Evolutionary conservation across 768 basidiomycete species (phyloP), one percentile per base, ranked within the genome.

Genomic region (Mycena rosella): DNA sequence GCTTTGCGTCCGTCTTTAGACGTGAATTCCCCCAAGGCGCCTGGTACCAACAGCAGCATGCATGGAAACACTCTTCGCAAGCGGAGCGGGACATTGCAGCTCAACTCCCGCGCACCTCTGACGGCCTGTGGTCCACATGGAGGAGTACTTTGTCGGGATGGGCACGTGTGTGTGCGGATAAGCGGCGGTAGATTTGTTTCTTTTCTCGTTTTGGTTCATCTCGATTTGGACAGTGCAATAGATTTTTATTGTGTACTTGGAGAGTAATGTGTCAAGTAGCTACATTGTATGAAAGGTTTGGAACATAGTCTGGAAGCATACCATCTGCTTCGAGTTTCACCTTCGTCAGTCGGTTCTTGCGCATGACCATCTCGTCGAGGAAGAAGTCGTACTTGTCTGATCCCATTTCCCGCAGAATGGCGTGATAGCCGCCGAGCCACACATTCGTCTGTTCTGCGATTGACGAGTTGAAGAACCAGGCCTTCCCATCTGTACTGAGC

Each of bases 381-480:
- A 58, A 58, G 63, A 74, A 77, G 29, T 75, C 65, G 45, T 70
- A 75, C 36, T 67, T 22, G 18, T 34, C 34, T 0, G 52, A 57
- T 0, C 34, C 22, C 76, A 77, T 77, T 62, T 75, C 76, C 2
- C 75, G 69, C 2, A 69, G 63, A 17, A 75, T 74, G 0, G 66
- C 8, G 5, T 71, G 63, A 55, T 58, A 78, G 74, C 75, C 76
- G 0, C 77, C 74, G 3, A n/a, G n/a, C n/a, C n/a, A n/a, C n/a
- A n/a, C n/a, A n/a, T n/a, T n/a, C n/a, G n/a, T n/a, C n/a, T n/a
- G 77, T 49, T 81, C 74, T 0, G 80, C 76, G 0, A 68, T 38
- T 0, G 77, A 81, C 0, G 72, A 79, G 34, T 80, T 81, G 65
- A 81, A 81, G 0, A 32, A 54, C 76, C 78, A 81, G 11, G 58